Evolutionary conservation across 2,329 filamentous ascomycete genomes (phyloP).

Genomic region (Tolypocladium guangdongense): DNA sequence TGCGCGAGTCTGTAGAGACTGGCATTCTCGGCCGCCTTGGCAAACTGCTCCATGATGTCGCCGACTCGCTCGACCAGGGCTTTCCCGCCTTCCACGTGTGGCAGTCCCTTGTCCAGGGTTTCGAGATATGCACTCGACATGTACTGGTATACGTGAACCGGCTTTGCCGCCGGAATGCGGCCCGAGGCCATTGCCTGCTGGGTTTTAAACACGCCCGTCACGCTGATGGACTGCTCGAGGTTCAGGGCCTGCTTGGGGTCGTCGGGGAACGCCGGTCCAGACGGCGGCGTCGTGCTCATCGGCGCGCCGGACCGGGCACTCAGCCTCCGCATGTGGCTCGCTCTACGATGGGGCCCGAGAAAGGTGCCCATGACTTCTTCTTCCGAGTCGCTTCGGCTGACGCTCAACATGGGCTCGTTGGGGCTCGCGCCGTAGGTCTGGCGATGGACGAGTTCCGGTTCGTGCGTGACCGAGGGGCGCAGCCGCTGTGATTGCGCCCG

Average conservation of each 20-base stretch:
- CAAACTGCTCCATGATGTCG: slow-evolving; percentile 44
- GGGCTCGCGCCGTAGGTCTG: slow-evolving; percentile 38
- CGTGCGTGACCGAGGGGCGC: slow-evolving; percentile 26
- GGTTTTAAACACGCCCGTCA: slow-evolving; percentile 45
- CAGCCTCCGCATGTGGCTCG: slow-evolving; percentile 28
- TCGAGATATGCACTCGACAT: slow-evolving; percentile 46
- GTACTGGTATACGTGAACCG: slow-evolving; percentile 43
- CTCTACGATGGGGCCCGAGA: slow-evolving; percentile 34
- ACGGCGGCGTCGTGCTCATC: slow-evolving; percentile 46
- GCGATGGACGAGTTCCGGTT: slow-evolving; percentile 23
- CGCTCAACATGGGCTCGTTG: slow-evolving; percentile 37
- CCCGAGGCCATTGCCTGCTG: slow-evolving; percentile 55
- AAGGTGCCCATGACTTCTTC: slow-evolving; percentile 53
- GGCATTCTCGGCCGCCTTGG: slow-evolving; percentile 43
- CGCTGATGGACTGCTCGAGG: slow-evolving; percentile 46
- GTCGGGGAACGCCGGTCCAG: slow-evolving; percentile 17
- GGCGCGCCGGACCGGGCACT: slow-evolving; percentile 31
- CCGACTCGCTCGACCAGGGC: slow-evolving; percentile 36
- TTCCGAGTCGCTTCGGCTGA: slow-evolving; percentile 53
- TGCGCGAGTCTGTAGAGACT: slow-evolving; percentile 50
- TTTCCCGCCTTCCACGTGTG: slow-evolving; percentile 22
- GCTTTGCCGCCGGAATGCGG: slow-evolving; percentile 39
- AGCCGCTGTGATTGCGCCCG: slow-evolving; percentile 32
- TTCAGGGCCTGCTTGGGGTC: slow-evolving; percentile 32
- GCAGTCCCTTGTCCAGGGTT: slow-evolving; percentile 38